Conservation (phyloP, 2,329 filamentous ascomycete species). For the Metarhizium humberi region DNA sequence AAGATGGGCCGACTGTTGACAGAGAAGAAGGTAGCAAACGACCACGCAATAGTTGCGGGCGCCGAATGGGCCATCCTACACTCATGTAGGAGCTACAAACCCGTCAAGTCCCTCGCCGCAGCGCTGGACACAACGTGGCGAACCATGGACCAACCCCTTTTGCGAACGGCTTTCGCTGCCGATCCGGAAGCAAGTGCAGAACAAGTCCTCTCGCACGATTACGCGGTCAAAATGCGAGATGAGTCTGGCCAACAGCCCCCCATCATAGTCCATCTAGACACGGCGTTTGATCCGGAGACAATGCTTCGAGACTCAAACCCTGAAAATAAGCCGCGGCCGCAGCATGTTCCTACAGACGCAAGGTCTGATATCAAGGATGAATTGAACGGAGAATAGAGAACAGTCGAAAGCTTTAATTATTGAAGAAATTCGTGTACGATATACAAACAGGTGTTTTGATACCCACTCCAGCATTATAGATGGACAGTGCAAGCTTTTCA, state of each 20-base stretch:
- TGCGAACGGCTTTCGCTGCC: neutral
- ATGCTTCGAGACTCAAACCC: neutral
- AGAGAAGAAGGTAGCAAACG: conserved; percentile 8
- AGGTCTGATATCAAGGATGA: neutral
- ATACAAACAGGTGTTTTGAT: neutral
- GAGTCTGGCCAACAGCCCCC: neutral
- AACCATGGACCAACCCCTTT: conserved; percentile 14
- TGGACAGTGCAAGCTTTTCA: neutral
- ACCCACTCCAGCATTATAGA: neutral
- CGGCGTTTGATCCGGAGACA: conserved; percentile 1
- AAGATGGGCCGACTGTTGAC: conserved; percentile 14
- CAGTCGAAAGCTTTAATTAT: neutral
- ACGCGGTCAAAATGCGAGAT: conserved; percentile 8
- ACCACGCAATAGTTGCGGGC: conserved; percentile 13
- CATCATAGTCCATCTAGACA: conserved; percentile 2
- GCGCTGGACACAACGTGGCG: conserved; percentile 17
- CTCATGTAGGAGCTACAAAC: conserved; percentile 18
- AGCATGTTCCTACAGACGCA: neutral
- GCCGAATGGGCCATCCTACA: conserved; percentile 22
- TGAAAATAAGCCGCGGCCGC: too few species aligned
- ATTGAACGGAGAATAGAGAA: neutral
- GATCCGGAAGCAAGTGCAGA: neutral
- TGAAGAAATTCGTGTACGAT: neutral
- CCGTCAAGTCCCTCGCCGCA: conserved; percentile 16
- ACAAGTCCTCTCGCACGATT: neutral